These are phyloP conservation scores for Mycena amicta DNA, from an alignment of 768 basidiomycete species.

Conservation along the genomic window DNA sequence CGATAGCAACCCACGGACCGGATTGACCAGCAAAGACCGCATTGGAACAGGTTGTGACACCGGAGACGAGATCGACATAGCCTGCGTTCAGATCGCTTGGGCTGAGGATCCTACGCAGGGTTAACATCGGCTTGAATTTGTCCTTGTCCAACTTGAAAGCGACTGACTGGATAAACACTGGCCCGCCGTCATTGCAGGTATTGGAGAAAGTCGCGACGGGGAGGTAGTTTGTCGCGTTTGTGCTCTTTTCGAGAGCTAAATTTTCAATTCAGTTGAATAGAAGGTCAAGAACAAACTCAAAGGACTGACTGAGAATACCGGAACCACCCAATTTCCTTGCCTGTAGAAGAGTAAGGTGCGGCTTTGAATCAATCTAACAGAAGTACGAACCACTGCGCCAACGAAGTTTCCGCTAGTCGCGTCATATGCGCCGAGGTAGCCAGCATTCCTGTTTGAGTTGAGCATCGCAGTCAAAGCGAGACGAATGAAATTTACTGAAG, in stretches of 20 bases:
- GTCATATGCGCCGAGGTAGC: conserved; percentile 10
- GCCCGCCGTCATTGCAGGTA: conserved; percentile 7
- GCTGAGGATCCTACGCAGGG: conserved; percentile 1
- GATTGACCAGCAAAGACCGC: background rate
- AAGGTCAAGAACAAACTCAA: background rate
- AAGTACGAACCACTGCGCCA: conserved; percentile 5
- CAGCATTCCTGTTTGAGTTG: background rate
- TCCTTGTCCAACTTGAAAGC: background rate
- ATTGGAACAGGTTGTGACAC: background rate
- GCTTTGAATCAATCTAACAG: background rate
- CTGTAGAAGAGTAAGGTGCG: background rate
- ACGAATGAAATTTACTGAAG: background rate
- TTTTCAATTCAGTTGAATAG: background rate
- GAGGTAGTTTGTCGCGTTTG: conserved; percentile 7
- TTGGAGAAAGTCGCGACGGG: conserved; percentile 4
- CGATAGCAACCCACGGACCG: conserved; percentile 3
- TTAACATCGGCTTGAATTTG: no score
- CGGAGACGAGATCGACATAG: background rate
- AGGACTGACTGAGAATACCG: conserved; percentile 7
- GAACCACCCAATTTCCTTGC: background rate
- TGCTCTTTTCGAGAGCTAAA: conserved; percentile 1
- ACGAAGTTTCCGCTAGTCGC: background rate
- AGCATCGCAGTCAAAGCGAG: background rate
- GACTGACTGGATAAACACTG: conserved; percentile 5
- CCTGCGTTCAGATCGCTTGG: conserved; percentile 1